Percentiles rank a stretch among this genome's conserved stretches.
Conservation (phyloP, 352 stramenopile species). For the Phytopythium vexans region DNA sequence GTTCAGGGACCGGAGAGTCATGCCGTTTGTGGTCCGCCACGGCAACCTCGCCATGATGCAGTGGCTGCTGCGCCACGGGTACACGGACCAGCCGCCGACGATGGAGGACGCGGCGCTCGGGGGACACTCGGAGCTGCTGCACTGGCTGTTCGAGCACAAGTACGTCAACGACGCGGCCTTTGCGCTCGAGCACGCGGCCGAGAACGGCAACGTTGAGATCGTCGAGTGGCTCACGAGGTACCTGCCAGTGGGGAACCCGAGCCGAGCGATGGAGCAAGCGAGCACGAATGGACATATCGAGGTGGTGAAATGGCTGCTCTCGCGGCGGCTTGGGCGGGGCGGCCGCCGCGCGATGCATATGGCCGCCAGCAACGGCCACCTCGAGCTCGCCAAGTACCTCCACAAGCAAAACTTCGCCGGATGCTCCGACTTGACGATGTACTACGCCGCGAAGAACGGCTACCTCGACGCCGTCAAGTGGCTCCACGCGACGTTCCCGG, state of each 20-base stretch:
- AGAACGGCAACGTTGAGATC: conserved; percentile 32
- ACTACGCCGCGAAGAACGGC: conserved; percentile 19
- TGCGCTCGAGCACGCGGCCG: conserved; percentile 29
- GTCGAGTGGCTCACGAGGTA: conserved; percentile 28
- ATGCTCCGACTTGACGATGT: conserved; percentile 22
- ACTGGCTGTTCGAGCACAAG: conserved; percentile 24
- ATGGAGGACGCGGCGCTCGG: conserved; percentile 26
- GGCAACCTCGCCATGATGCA: conserved; percentile 20
- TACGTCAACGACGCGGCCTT: conserved; percentile 22
- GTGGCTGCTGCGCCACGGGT: conserved; percentile 21
- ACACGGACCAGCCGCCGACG: conserved; percentile 21
- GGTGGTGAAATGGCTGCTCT: conserved; percentile 23
- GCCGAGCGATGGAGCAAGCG: conserved; percentile 22
- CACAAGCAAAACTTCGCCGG: conserved; percentile 17
- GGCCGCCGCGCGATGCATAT: conserved; percentile 25
- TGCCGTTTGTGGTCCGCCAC: conserved; percentile 9
- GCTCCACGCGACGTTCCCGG: conserved; percentile 16
- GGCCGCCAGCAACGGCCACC: conserved; percentile 20
- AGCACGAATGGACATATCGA: conserved; percentile 23
- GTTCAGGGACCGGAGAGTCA: conserved; percentile 10
- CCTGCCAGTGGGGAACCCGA: conserved; percentile 25
- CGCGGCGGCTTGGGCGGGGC: conserved; percentile 21
- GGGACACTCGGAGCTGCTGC: conserved; percentile 16
- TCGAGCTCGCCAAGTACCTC: conserved; percentile 19
- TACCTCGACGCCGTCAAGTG: conserved; percentile 26